Base-by-base conservation (phyloP, 2,329 filamentous ascomycete species). In the Penicillium sclerotiorum region DNA sequence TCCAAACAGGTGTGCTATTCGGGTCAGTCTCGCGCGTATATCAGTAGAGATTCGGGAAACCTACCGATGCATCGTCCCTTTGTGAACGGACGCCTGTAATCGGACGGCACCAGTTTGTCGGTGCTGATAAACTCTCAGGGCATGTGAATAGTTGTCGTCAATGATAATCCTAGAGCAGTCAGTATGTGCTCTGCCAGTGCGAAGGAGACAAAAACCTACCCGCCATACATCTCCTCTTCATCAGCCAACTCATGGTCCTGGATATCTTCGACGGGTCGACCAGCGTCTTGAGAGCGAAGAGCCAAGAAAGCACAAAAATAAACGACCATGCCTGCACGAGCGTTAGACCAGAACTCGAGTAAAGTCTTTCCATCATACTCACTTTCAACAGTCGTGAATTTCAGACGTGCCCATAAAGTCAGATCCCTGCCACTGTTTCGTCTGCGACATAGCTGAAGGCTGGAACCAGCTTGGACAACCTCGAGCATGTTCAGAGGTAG, bases 221-320 rank as follows among this genome's bases (percentile, higher is more conserved):
- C 80, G 42, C 74, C 75, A 59, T 78, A 84, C 13, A 79, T 58
- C 39, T 77, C 67, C 38, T 72, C 68, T 53, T 80, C 77, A 1
- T 69, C 69, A 3, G 66, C 67, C n/a, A 82, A 68, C 55, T 80
- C 78, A 47, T 75, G 73, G 48, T 81, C 77, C 38, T 77, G 72
- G 12, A 79, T 70, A 3, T 65, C 63, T 17, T 64, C 65, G 23
- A 71, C 67, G 5, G 67, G 73, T 23, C 61, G 65, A 18, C 65
- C 68, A 15, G 67, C 64, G 59, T 85, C 81, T 58, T 84, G 81
- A 8, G 76, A 74, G 53, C 83, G 82, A 66, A 85, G 76, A 1
- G 81, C 80, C 8, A 83, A 64, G 47, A 83, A 77, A 0, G 78
- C 78, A 53, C 75, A 79, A 61, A 80, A 82, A 64, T 84, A 83